Conservation (phyloP, 371 early-diverging fungal species). For the Mucor plumbeus region DNA sequence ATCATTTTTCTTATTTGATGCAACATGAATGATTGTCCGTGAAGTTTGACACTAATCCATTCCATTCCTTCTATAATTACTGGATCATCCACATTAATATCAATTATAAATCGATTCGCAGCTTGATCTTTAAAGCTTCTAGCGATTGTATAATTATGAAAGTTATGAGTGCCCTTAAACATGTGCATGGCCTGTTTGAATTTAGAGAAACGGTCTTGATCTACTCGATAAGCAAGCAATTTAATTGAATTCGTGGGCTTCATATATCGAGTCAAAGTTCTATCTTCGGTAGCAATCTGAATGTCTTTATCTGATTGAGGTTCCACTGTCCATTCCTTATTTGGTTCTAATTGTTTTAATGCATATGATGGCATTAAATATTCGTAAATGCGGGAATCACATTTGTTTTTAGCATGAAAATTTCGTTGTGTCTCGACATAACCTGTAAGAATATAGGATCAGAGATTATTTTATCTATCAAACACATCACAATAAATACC, state of each 20-base stretch:
- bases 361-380: conserved; percentile 97
- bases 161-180: conserved; percentile 94
- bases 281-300: conserved; percentile 42
- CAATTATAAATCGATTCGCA: conserved; percentile 81
- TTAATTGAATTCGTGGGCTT: conserved; percentile 53
- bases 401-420: conserved; percentile 92
- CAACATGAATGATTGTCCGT: conserved; percentile 99
- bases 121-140: conserved; percentile 76
- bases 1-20: conserved; percentile 99
- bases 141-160: conserved; percentile 95
- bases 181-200: conserved; percentile 72
- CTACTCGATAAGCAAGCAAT: conserved; percentile 67
- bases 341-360: conserved; percentile 50
- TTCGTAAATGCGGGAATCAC: conserved; percentile 96
- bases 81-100: conserved; percentile 77
- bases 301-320: conserved; percentile 27
- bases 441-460: conserved; percentile 36
- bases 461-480: background rate
- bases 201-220: conserved; percentile 56
- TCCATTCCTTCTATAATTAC: conserved; percentile 80
- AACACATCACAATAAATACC: conserved; percentile 46
- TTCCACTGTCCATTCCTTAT: conserved; percentile 17
- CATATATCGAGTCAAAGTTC: conserved; percentile 36
- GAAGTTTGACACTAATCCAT: conserved; percentile 92
- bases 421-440: conserved; percentile 72